Conservation (phyloP, 495 filamentous ascomycete species). For the Aspergillus mulundensis region DNA sequence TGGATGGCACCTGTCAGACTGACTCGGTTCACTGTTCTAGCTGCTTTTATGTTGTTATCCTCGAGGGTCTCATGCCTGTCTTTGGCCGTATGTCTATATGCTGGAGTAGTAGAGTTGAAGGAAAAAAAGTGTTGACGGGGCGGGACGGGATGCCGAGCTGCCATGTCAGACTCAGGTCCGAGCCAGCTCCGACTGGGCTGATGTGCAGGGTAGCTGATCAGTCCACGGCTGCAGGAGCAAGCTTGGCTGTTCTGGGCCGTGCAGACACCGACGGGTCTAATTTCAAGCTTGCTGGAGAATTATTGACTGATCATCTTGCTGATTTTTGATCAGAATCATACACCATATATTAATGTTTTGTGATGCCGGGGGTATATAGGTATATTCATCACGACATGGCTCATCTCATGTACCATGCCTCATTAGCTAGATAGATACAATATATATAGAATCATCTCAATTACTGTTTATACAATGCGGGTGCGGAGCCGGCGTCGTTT, state of each 20-base stretch:
- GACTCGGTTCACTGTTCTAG: too few relatives aligned
- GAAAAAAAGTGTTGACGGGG: neutral
- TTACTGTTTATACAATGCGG: slow-evolving; percentile 16
- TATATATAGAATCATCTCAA: slow-evolving; percentile 9
- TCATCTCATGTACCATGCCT: slow-evolving; percentile 18
- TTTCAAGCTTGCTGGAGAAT: neutral
- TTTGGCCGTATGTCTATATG: too few relatives aligned
- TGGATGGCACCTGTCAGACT: too few relatives aligned
- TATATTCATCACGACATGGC: neutral
- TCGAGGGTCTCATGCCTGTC: too few relatives aligned
- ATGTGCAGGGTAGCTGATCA: neutral
- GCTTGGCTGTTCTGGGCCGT: neutral
- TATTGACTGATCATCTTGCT: neutral
- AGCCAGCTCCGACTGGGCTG: neutral
- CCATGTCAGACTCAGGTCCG: neutral
- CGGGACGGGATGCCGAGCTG: neutral
- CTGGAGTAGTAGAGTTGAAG: too few relatives aligned
- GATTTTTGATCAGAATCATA: neutral
- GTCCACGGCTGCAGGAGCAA: neutral
- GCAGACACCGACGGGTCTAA: neutral
- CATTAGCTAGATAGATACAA: slow-evolving; percentile 16
- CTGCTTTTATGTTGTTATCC: too few relatives aligned
- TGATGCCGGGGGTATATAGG: neutral
- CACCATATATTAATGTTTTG: neutral
- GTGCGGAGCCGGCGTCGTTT: slow-evolving; percentile 14